Conservation (phyloP, 176 grass and related monocot genomes). For the Cenchrus americanus region DNA sequence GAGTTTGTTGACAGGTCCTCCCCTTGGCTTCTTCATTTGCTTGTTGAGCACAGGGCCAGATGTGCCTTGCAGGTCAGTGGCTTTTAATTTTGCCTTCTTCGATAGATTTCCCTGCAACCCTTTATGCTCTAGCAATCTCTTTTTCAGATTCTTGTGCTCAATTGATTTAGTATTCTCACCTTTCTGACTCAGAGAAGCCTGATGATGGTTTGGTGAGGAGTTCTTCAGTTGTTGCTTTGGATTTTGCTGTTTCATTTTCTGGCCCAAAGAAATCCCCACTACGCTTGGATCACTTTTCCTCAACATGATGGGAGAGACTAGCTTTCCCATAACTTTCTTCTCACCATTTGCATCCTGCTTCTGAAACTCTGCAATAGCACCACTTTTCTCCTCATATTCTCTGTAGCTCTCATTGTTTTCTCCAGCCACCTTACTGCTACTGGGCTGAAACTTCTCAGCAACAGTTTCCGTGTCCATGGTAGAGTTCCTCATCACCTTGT, state of each 20-base stretch:
- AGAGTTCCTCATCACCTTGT: neutral
- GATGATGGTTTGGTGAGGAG: constrained; percentile 23
- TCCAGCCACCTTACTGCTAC: constrained; percentile 26
- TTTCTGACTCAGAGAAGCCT: constrained; percentile 25
- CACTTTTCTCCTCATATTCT: constrained; percentile 39
- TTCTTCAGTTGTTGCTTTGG: constrained; percentile 45
- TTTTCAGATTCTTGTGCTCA: constrained; percentile 49
- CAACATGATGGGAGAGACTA: constrained; percentile 49
- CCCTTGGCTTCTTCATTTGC: constrained; percentile 51
- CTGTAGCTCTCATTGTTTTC: constrained; percentile 19
- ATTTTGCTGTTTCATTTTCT: constrained; percentile 43
- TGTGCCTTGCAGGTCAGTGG: constrained; percentile 28
- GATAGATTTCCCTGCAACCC: constrained; percentile 44
- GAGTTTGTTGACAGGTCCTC: constrained; percentile 48
- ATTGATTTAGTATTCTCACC: constrained; percentile 29
- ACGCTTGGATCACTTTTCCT: constrained; percentile 60
- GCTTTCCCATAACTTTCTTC: constrained; percentile 49
- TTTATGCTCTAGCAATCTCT: constrained; percentile 64
- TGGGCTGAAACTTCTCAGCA: constrained; percentile 26
- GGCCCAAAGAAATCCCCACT: constrained; percentile 51
- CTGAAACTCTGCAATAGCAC: neutral
- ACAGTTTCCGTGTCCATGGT: neutral
- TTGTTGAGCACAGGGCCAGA: constrained; percentile 35
- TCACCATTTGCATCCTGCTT: constrained; percentile 35
- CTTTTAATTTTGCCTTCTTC: constrained; percentile 54